phyloP scores from a whole-genome alignment of 345 rosid genomes.

The Salix brachista region DNA sequence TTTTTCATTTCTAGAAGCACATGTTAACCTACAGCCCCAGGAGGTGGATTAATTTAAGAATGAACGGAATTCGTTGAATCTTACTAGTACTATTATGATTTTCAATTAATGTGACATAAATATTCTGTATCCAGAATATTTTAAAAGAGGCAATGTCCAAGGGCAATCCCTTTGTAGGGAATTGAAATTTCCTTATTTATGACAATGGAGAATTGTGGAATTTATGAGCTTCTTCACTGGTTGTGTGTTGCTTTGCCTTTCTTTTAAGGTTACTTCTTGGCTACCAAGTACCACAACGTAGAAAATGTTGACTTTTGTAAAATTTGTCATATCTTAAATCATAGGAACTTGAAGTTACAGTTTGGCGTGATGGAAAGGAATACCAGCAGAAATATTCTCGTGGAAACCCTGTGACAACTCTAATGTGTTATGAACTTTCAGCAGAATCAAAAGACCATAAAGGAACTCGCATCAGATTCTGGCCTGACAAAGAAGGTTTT shows the following conservation, averaged over 20 bases:
- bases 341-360: constrained; percentile 75
- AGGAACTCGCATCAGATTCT: constrained; percentile 82
- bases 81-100: not conserved
- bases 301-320: not conserved
- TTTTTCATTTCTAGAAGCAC: not conserved
- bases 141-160: not conserved
- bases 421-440: constrained; percentile 50
- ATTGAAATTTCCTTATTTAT: not conserved
- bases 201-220: not conserved
- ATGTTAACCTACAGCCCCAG: not conserved
- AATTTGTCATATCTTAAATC: constrained; percentile 14
- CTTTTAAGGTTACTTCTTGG: not conserved
- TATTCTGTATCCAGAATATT: not conserved
- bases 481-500: constrained; percentile 97
- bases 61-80: not conserved
- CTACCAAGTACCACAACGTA: not conserved
- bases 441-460: constrained; percentile 49
- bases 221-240: not conserved
- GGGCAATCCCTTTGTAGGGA: not conserved
- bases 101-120: not conserved
- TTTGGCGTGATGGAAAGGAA: constrained; percentile 88
- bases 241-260: constrained; percentile 1
- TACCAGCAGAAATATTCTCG: constrained; percentile 79
- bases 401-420: constrained; percentile 68
- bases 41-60: not conserved